Conservation (phyloP, 2,329 filamentous ascomycete genomes). For the Pyrenophora graminea region DNA sequence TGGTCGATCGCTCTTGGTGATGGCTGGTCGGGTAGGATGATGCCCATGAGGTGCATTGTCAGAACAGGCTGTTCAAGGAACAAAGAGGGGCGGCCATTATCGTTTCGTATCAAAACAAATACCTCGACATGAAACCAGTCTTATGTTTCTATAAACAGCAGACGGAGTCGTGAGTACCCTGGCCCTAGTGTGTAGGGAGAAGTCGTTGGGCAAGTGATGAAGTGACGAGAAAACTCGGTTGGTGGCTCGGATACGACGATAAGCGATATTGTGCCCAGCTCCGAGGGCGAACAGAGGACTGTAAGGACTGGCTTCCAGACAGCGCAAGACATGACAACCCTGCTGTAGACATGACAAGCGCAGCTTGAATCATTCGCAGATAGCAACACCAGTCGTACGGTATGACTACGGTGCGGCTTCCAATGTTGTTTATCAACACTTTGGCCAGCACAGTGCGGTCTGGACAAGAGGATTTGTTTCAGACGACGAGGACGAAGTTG, state of each 20-base stretch:
- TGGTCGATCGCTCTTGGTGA: neutral
- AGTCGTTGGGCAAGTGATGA: no score
- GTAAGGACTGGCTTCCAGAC: neutral
- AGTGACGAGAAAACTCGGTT: no score
- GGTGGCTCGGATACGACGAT: no score
- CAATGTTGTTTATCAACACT: no score
- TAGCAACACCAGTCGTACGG: neutral
- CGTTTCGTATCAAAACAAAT: no score
- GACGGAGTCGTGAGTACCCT: no score
- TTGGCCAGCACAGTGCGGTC: neutral
- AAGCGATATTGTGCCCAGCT: no score
- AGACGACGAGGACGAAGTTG: neutral
- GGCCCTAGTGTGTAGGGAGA: no score
- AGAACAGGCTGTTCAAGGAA: neutral
- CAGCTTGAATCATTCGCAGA: neutral
- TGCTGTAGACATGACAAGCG: neutral
- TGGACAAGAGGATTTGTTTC: neutral
- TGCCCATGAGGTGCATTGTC: neutral
- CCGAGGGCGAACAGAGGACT: neutral
- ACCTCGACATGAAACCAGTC: no score
- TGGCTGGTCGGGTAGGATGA: neutral
- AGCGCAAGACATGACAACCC: neutral
- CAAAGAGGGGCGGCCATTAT: no score
- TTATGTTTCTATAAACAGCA: no score
- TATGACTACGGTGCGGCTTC: neutral